A percentile compares a stretch with the other conserved stretches of the same genome.
phyloP scores from a whole-genome alignment of 1,139 yeast species.

The Geotrichum europaeum region DNA sequence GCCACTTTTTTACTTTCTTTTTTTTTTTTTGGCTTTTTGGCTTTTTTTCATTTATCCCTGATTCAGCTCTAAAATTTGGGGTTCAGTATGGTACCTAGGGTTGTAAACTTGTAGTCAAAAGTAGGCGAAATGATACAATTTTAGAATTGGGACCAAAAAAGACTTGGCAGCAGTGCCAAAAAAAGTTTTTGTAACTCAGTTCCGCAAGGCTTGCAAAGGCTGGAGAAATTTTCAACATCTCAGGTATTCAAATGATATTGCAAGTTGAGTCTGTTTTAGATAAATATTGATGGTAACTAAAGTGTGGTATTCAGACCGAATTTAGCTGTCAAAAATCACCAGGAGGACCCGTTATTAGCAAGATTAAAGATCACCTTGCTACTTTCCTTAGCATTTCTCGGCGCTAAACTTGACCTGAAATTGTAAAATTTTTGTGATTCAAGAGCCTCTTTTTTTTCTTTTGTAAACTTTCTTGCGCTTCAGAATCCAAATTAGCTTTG shows the following conservation, averaged over 20 bases:
- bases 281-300: too few species aligned
- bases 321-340: too few species aligned
- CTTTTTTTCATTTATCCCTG: not conserved
- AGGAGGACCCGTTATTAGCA: too few species aligned
- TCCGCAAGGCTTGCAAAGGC: too few species aligned
- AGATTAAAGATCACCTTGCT: too few species aligned
- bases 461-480: not conserved
- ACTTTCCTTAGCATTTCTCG: not conserved
- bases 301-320: too few species aligned
- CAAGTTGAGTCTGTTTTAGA: too few species aligned
- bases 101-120: not conserved
- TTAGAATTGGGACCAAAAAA: not conserved
- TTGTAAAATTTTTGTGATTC: not conserved
- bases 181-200: too few species aligned
- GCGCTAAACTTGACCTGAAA: not conserved
- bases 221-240: too few species aligned
- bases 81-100: not conserved
- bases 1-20: not conserved
- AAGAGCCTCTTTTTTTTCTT: not conserved
- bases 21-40: not conserved
- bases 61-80: not conserved
- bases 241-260: too few species aligned
- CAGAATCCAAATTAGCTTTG: too few species aligned
- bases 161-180: not conserved
- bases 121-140: not conserved